Base-by-base conservation (phyloP, 2,329 filamentous ascomycete species). In the Thielaviopsis ethacetica region DNA sequence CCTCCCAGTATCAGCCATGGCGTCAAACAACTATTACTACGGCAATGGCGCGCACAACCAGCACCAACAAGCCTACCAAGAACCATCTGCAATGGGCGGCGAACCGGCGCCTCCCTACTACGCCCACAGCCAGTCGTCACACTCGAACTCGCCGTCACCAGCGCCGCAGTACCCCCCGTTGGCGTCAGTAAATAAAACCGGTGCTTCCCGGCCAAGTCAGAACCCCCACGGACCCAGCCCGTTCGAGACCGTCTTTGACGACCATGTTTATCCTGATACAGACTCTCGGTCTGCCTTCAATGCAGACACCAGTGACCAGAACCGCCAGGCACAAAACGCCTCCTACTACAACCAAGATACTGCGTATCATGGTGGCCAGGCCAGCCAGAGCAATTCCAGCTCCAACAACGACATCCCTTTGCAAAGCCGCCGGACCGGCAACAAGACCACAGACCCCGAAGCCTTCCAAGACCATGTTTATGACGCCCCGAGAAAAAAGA, bases 231-330 rank as follows among this genome's bases (percentile, higher is more conserved):
- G 67, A 53, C 71, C 65, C 65, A 77, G 81, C 21, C 82, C 83
- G 10, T 85, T 85, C 67, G 79, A 82, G 58, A 79, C 78, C 54
- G 80, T 83, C 59, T 86, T 86, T 68, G 82, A 85, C 69, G 83
- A 86, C 68, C 75, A 83, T 70, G 76, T 77, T 60, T 85, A 86
- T 66, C 80, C 82, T 61, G 59, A 72, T 77, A 56, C 75, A 75
- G 58, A 57, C 57, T 62, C 60, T 44, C 27, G 53, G 41, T 26
- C 41, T 58, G 57, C 41, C 24, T 26, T 21, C 51, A 19, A 51
- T 24, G 4, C 27, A 51, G 56, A 13, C 24, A 3, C 54, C 54
- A 44, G 17, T 17, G 53, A 22, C 30, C 50, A 49, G n/a, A 21
- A 34, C 15, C 27, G 12, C 65, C 71, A 75, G n/a, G 65, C 65